A percentile compares a stretch with the other conserved stretches of the same genome.
phyloP scores from a whole-genome alignment of 2,329 filamentous ascomycete genomes.

The Ilyonectria mors-panacis region DNA sequence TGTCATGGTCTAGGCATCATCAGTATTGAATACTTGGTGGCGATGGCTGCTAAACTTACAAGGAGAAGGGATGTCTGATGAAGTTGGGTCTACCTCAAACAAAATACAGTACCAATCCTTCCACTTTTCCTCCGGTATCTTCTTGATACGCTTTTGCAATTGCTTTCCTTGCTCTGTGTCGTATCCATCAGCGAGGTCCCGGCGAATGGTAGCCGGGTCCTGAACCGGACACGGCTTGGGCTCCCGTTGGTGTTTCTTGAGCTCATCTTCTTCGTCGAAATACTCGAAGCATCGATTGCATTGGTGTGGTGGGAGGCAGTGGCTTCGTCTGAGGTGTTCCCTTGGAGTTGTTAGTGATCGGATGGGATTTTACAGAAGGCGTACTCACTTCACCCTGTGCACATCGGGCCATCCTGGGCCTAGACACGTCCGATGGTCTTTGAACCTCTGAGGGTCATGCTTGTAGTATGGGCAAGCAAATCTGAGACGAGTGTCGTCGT shows the following conservation, averaged over 20 bases:
- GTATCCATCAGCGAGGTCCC: constrained; percentile 41
- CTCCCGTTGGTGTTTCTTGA: constrained; percentile 43
- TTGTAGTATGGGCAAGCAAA: constrained; percentile 57
- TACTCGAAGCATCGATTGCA: constrained; percentile 39
- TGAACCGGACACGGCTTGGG: constrained; percentile 37
- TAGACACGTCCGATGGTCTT: constrained; percentile 41
- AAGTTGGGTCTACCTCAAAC: constrained; percentile 26
- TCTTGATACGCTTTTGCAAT: constrained; percentile 33
- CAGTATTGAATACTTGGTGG: background rate
- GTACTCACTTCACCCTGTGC: constrained; percentile 46
- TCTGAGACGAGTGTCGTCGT: constrained; percentile 46
- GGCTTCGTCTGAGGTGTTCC: constrained; percentile 44
- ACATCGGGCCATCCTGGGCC: constrained; percentile 43
- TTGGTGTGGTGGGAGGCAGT: constrained; percentile 39
- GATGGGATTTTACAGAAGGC: background rate
- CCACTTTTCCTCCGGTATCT: constrained; percentile 26
- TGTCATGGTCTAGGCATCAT: constrained; percentile 19
- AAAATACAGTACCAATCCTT: constrained; percentile 32
- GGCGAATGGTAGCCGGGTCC: constrained; percentile 26
- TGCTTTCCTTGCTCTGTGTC: constrained; percentile 43
- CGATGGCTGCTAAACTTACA: constrained; percentile 25
- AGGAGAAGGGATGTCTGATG: constrained; percentile 29
- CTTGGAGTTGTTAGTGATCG: constrained; percentile 23
- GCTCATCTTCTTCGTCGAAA: constrained; percentile 37
- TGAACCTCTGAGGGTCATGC: constrained; percentile 49